Base-by-base conservation (phyloP, 805 yeast species). In the Candida sphagnicola region DNA sequence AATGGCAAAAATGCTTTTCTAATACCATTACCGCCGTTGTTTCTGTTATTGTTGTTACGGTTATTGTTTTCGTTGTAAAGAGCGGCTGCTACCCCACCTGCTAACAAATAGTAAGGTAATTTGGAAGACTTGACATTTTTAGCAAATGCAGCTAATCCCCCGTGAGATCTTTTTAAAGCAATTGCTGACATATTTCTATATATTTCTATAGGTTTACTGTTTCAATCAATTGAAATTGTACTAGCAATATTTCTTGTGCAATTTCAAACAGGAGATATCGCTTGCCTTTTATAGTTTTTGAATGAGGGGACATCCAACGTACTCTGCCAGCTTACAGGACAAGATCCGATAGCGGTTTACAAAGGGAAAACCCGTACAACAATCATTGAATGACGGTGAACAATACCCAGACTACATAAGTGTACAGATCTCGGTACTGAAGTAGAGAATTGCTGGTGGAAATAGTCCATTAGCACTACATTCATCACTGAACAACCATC, bases 81-180 rank as follows among this genome's bases (percentile, higher is more conserved):
- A 38, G 51, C 49, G 18, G 48, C 41, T 18, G 57, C 50, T 8
- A 57, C 56, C 25, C 53, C 55, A 37, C 59, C 61, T 35, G 44
- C 50, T 21, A 54, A 35, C 12, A 12, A 45, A 37, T 38, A 37
- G 12, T n/a, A 28, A 24, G 31, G 38, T 4, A 13, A 23, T 28
- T 21, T 28, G 4, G 23, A 18, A 5, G 30, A 31, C n/a, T 19
- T 19, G 28, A 29, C 34, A 5, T 29, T 17, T 12, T 31, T 28
- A 18, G 35, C 12, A 24, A 41, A 11, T 17, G 29, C 35, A 11
- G 37, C 35, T n/a, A 40, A 15, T 35, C 37, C 39, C 4, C 37
- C 39, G 30, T 39, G 10, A 10, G 43, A 18, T 6, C 40, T 31
- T 21, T 28, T 35, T 15, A 41, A 25, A 13, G 44, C 43, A 31